Percentiles rank a stretch among this genome's conserved stretches.
Evolutionary conservation across 805 yeast genomes (phyloP).

Genomic region (Yamadazyma sp.): DNA sequence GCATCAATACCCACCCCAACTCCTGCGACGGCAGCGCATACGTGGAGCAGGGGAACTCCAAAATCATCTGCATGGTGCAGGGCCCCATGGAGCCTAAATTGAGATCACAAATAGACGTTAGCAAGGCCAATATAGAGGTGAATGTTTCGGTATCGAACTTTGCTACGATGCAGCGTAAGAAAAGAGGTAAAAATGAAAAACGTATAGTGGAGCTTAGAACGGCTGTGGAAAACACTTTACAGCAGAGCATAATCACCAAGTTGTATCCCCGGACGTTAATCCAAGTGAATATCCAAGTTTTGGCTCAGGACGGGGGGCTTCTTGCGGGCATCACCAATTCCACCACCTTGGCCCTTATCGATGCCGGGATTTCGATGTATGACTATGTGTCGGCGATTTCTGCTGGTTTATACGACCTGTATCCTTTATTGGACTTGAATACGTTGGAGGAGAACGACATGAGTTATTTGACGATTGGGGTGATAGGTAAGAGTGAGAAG

Average conservation of each 20-base stretch:
- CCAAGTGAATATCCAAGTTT: constrained; percentile 69
- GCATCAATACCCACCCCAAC: constrained; percentile 83
- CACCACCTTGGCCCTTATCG: constrained; percentile 83
- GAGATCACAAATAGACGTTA: constrained; percentile 50
- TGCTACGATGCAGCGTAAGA: constrained; percentile 73
- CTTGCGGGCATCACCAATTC: constrained; percentile 80
- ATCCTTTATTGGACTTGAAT: constrained; percentile 79
- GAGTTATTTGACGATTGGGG: constrained; percentile 78
- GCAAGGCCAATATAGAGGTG: constrained; percentile 60
- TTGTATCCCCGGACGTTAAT: constrained; percentile 83
- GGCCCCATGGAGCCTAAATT: constrained; percentile 87
- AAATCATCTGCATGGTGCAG: constrained; percentile 76
- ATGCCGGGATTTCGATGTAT: constrained; percentile 93
- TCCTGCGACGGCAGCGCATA: constrained; percentile 91
- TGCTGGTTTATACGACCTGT: constrained; percentile 75
- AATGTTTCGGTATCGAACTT: constrained; percentile 76
- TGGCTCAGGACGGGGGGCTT: constrained; percentile 89
- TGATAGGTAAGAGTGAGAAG: constrained; percentile 79
- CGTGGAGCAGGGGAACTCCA: constrained; percentile 89
- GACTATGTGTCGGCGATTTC: constrained; percentile 83
- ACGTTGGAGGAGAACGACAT: constrained; percentile 81
- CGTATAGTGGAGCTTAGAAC: constrained; percentile 67
- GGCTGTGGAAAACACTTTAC: constrained; percentile 66
- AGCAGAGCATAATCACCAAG: constrained; percentile 69
- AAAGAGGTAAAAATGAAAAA: constrained; percentile 65